Percentiles rank a stretch among this genome's conserved stretches.
phyloP scores from a whole-genome alignment of 2,329 filamentous ascomycete genomes.

The Sphaerulina vaccinii region DNA sequence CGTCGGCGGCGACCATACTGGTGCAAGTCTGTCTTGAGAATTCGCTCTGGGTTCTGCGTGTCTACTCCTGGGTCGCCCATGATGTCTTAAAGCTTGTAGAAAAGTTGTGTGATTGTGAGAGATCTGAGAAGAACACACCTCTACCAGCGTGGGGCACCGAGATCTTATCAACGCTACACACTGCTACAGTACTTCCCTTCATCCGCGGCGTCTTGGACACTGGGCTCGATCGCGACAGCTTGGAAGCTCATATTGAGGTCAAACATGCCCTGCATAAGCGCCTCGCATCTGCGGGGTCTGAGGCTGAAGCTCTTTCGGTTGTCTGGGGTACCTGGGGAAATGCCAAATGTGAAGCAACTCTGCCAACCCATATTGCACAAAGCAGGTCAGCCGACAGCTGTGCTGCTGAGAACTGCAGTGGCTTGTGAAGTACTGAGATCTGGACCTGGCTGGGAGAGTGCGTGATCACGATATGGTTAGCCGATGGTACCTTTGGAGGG shows the following conservation, averaged over 20 bases:
- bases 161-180: not conserved
- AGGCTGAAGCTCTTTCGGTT: not conserved
- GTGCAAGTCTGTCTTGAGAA: conserved; percentile 29
- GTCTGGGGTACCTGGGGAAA: not conserved
- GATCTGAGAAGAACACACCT: not conserved
- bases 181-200: not conserved
- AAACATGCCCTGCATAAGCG: not conserved
- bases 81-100: not conserved
- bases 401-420: too few species aligned
- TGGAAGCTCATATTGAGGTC: not conserved
- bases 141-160: not conserved
- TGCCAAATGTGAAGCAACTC: not conserved
- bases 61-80: conserved; percentile 25
- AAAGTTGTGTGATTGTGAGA: too few species aligned
- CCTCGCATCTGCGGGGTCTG: not conserved
- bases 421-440: too few species aligned
- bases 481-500: too few species aligned
- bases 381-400: not conserved
- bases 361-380: not conserved
- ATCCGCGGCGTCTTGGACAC: not conserved
- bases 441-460: too few species aligned
- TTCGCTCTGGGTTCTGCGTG: conserved; percentile 23
- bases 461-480: not conserved
- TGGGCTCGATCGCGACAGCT: not conserved
- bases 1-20: conserved; percentile 27